Evolutionary conservation across 495 filamentous ascomycete genomes (phyloP).

Genomic region (Trichoderma gamsii): DNA sequence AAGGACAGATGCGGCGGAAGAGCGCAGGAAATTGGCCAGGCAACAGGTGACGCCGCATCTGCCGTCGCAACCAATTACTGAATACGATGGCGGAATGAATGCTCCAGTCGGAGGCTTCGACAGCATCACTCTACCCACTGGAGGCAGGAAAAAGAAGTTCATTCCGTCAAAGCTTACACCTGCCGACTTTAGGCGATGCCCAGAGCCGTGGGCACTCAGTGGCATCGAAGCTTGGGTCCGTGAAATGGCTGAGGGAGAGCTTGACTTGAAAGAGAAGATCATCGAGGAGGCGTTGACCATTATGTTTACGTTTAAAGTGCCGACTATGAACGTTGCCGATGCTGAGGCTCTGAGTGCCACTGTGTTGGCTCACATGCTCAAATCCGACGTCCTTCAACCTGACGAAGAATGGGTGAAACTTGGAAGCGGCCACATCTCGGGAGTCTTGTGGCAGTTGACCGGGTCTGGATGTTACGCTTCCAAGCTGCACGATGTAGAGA

Average conservation of each 20-base stretch:
- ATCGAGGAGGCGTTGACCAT: constrained; percentile 82
- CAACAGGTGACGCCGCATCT: constrained; percentile 49
- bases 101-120: constrained; percentile 55
- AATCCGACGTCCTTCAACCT: constrained; percentile 67
- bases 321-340: constrained; percentile 98
- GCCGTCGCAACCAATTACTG: constrained; percentile 39
- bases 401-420: constrained; percentile 99
- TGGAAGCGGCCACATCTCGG: constrained; percentile 64
- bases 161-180: constrained; percentile 79
- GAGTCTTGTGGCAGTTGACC: constrained; percentile 89
- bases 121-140: constrained; percentile 63
- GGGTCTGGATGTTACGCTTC: constrained; percentile 88
- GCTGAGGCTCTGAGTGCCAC: constrained; percentile 78
- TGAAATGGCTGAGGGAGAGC: constrained; percentile 76
- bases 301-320: constrained; percentile 91
- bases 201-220: constrained; percentile 90
- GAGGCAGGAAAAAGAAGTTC: constrained; percentile 66
- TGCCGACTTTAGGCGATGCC: constrained; percentile 77
- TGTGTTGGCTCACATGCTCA: constrained; percentile 77
- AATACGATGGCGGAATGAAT: constrained; percentile 46
- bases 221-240: constrained; percentile 81
- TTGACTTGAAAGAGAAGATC: constrained; percentile 73
- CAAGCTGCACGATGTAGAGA: constrained; percentile 67
- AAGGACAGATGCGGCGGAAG: constrained; percentile 84
- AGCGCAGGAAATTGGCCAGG: constrained; percentile 46